A percentile compares a stretch with the other conserved stretches of the same genome.
These are phyloP conservation scores for Trichosporon inkin DNA, from an alignment of 1,284 basidiomycete species.

Conservation along the genomic window DNA sequence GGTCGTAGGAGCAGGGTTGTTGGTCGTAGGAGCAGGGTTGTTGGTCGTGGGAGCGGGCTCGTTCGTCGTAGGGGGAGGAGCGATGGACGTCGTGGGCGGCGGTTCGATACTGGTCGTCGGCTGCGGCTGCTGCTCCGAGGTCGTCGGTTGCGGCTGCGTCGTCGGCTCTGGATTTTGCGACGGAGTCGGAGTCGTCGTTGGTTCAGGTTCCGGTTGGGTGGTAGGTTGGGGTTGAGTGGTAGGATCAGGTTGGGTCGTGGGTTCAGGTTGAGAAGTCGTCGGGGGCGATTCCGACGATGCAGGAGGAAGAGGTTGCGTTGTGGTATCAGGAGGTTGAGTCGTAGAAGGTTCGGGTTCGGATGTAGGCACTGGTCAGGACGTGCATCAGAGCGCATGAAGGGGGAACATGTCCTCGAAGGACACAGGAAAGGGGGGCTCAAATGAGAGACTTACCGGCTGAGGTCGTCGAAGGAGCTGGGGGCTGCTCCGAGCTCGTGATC, in stretches of 20 bases:
- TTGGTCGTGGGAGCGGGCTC: slow-evolving; percentile 11
- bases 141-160: neutral
- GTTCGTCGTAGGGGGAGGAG: neutral
- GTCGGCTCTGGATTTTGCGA: slow-evolving; percentile 6
- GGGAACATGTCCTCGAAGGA: neutral
- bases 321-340: neutral
- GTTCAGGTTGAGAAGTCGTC: neutral
- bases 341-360: neutral
- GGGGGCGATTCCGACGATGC: no score
- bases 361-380: slow-evolving; percentile 6
- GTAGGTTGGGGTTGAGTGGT: slow-evolving; percentile 2
- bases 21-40: slow-evolving; percentile 11
- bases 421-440: neutral
- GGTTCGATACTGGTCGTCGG: slow-evolving; percentile 4
- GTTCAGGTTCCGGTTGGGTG: slow-evolving; percentile 3
- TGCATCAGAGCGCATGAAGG: neutral
- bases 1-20: neutral
- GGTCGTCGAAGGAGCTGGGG: slow-evolving; percentile 3
- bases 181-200: neutral
- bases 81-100: no score
- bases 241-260: neutral
- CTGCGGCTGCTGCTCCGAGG: neutral
- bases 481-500: no score
- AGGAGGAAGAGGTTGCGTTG: neutral
- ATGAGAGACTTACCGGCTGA: slow-evolving; percentile 3